These are phyloP conservation scores for Exobasidium cylindrosporum DNA, from an alignment of 1,284 basidiomycete genomes.

Conservation along the genomic window DNA sequence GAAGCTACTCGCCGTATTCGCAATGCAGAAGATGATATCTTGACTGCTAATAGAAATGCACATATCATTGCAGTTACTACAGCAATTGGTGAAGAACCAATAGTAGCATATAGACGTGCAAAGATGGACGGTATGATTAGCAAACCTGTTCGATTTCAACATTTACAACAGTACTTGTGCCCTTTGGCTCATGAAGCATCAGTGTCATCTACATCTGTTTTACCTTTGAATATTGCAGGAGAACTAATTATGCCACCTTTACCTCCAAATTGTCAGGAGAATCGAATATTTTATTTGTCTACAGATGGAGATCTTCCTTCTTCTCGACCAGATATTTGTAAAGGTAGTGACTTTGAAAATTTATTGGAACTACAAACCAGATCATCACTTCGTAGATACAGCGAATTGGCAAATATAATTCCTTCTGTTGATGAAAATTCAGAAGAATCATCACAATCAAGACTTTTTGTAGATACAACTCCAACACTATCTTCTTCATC, in stretches of 20 bases:
- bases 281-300: conserved; percentile 33
- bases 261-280: conserved; percentile 23
- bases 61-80: conserved; percentile 42
- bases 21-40: conserved; percentile 34
- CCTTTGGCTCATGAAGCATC: conserved; percentile 10
- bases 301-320: conserved; percentile 15
- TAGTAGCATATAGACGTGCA: conserved; percentile 28
- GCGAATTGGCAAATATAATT: conserved; percentile 18
- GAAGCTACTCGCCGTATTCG: conserved; percentile 39
- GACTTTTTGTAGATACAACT: background rate
- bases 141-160: conserved; percentile 37
- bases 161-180: conserved; percentile 17
- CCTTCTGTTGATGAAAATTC: background rate
- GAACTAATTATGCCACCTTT: conserved; percentile 26
- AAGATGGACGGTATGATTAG: conserved; percentile 43
- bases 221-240: conserved; percentile 19
- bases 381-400: conserved; percentile 30
- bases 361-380: conserved; percentile 35
- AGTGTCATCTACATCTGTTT: conserved; percentile 13
- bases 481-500: background rate
- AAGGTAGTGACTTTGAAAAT: conserved; percentile 24
- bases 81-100: conserved; percentile 31
- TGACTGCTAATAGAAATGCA: conserved; percentile 28
- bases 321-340: conserved; percentile 13
- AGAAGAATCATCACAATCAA: background rate